Conservation (phyloP, 2,329 filamentous ascomycete genomes). For the Chaetothyriales sp. region DNA sequence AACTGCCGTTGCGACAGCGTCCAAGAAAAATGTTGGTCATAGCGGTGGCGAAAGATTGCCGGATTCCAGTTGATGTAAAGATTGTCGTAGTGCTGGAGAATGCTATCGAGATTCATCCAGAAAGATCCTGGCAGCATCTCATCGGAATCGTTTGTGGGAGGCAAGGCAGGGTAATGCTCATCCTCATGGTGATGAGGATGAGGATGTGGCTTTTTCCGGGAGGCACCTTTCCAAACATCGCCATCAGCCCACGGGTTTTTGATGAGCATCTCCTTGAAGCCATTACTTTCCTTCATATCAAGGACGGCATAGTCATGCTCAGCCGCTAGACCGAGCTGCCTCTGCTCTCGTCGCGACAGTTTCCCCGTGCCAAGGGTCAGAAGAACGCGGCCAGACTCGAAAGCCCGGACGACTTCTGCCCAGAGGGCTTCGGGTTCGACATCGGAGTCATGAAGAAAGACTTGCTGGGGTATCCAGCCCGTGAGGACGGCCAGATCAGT, state of each 20-base stretch:
- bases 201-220: conserved; percentile 12
- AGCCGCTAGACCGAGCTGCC: conserved; percentile 65
- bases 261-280: conserved; percentile 58
- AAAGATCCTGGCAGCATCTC: conserved; percentile 55
- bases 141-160: conserved; percentile 8
- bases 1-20: conserved; percentile 34
- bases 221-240: conserved; percentile 22
- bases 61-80: conserved; percentile 98
- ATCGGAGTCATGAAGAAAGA: conserved; percentile 80
- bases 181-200: conserved; percentile 6
- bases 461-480: conserved; percentile 92
- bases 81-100: conserved; percentile 85
- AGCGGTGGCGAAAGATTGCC: conserved; percentile 60
- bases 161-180: background rate
- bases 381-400: conserved; percentile 65
- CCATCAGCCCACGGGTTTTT: conserved; percentile 96
- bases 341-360: conserved; percentile 63
- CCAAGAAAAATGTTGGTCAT: conserved; percentile 89
- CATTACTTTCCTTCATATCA: conserved; percentile 53
- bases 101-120: conserved; percentile 81
- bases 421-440: conserved; percentile 64
- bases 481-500: conserved; percentile 88
- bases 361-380: conserved; percentile 83
- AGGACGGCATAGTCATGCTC: conserved; percentile 92
- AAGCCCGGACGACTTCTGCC: conserved; percentile 61